Evolutionary conservation across 1,284 basidiomycete species (phyloP).

Genomic region (Mycosarcoma mackinlayi): DNA sequence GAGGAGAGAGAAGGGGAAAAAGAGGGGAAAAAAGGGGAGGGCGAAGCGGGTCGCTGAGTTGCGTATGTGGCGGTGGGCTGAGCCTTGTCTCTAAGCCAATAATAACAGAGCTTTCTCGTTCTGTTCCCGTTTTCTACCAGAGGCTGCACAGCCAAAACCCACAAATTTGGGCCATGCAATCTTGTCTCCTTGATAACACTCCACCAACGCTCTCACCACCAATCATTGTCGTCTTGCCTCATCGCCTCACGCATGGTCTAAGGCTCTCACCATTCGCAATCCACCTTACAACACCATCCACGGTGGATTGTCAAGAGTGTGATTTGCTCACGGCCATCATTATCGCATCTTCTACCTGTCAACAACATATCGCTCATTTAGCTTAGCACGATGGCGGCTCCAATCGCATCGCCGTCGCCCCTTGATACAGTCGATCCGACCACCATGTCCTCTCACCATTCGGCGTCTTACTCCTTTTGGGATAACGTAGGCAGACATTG

Average conservation of each 20-base stretch:
- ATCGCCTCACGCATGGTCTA: constrained; percentile 8
- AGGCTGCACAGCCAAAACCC: too few relatives aligned
- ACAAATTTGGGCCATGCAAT: too few relatives aligned
- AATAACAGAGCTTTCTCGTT: too few relatives aligned
- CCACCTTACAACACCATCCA: not conserved
- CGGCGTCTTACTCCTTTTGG: constrained; percentile 23
- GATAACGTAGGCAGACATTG: constrained; percentile 36
- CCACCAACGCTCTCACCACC: not conserved
- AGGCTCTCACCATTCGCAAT: not conserved
- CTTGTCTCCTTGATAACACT: too few relatives aligned
- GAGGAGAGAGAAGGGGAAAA: too few relatives aligned
- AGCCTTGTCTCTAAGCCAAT: too few relatives aligned
- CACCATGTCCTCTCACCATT: constrained; percentile 10
- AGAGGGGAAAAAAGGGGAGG: not conserved
- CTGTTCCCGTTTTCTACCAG: too few relatives aligned
- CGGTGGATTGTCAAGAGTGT: constrained; percentile 17
- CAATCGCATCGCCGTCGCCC: not conserved
- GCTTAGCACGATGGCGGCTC: too few relatives aligned
- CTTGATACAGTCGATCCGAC: constrained; percentile 2
- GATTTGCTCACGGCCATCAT: not conserved
- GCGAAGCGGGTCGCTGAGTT: not conserved
- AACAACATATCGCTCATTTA: too few relatives aligned
- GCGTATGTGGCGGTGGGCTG: constrained; percentile 10
- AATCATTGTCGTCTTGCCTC: not conserved
- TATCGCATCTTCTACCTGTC: too few relatives aligned